phyloP scores from a whole-genome alignment of 2,329 filamentous ascomycete species.

The Xylariaceae sp. region DNA sequence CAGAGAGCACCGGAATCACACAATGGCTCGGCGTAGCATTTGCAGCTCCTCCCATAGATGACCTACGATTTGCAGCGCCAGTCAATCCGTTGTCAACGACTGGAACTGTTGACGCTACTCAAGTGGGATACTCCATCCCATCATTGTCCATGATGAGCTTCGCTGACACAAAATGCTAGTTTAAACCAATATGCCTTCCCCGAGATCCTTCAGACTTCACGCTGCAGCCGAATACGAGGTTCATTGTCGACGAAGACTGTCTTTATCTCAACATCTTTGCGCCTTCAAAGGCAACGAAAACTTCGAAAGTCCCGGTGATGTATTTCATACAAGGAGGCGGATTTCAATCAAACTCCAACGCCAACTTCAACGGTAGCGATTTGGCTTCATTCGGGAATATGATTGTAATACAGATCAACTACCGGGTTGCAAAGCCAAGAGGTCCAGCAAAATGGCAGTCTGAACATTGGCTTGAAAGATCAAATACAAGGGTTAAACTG shows the following conservation, averaged over 20 bases:
- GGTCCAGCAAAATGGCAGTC: neutral
- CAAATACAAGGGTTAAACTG: neutral
- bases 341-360: slow-evolving; percentile 46
- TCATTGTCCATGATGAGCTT: too few species aligned
- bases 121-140: neutral
- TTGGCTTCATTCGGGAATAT: too few species aligned
- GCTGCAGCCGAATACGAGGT: slow-evolving; percentile 2
- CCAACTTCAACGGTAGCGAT: slow-evolving; percentile 52
- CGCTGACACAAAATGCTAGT: neutral
- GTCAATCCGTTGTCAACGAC: neutral
- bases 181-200: neutral
- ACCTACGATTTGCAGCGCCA: too few species aligned
- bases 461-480: neutral
- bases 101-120: neutral
- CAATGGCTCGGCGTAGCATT: too few species aligned
- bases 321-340: slow-evolving; percentile 44
- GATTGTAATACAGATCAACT: too few species aligned
- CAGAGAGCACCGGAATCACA: too few species aligned
- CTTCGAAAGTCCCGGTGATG: slow-evolving; percentile 49
- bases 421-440: neutral
- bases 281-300: slow-evolving; percentile 35
- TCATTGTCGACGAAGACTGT: slow-evolving; percentile 41
- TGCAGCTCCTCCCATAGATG: too few species aligned
- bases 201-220: neutral
- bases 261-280: slow-evolving; percentile 44